A percentile compares a stretch with the other conserved stretches of the same genome.
Conservation (phyloP, 1,284 basidiomycete species). For the Acaromyces ingoldii region DNA sequence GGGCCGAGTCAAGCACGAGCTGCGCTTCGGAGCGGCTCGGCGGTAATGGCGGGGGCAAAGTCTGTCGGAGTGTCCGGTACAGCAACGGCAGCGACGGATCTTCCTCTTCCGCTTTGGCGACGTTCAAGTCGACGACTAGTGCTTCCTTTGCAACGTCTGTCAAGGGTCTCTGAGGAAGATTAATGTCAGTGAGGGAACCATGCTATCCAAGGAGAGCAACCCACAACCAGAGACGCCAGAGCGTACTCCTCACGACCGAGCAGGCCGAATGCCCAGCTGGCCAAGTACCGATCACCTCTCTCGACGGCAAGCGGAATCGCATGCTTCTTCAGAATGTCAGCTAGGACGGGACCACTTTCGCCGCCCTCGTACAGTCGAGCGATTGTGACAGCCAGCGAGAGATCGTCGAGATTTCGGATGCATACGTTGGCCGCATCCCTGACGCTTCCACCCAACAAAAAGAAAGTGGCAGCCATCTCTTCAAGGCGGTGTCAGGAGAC, state of each 20-base stretch:
- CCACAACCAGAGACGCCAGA: no score
- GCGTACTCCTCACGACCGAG: conserved; percentile 77
- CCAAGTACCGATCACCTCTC: conserved; percentile 86
- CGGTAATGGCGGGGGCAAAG: no score
- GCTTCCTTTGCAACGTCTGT: no score
- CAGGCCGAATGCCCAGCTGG: conserved; percentile 94
- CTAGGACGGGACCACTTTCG: conserved; percentile 72
- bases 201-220: no score
- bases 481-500: neutral
- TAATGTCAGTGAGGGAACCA: no score
- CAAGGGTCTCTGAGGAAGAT: no score
- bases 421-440: conserved; percentile 91
- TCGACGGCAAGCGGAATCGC: conserved; percentile 79
- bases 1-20: no score
- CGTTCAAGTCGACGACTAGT: no score
- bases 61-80: no score
- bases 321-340: conserved; percentile 64
- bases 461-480: conserved; percentile 83
- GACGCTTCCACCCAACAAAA: conserved; percentile 79
- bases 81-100: no score
- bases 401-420: conserved; percentile 77
- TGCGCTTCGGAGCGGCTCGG: no score
- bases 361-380: conserved; percentile 72
- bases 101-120: no score
- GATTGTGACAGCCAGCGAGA: conserved; percentile 81